Percentiles rank a stretch among this genome's conserved stretches.
Conservation (phyloP, 1,284 basidiomycete species). For the Hymenochaete sp. region DNA sequence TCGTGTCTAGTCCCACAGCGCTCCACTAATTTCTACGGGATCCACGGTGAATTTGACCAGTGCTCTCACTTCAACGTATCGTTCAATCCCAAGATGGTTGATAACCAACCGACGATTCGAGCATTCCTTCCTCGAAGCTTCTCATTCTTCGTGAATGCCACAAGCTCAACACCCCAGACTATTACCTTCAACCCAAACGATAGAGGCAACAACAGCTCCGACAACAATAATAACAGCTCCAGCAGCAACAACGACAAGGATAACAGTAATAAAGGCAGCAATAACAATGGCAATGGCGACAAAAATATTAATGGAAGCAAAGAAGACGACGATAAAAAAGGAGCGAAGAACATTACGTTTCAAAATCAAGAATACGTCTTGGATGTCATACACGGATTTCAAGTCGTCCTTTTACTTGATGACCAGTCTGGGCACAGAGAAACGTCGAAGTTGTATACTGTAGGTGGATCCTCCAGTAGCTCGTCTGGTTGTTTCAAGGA, state of each 20-base stretch:
- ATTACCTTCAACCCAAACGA: neutral
- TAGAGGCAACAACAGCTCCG: neutral
- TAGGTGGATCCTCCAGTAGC: conserved; percentile 13
- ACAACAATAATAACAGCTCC: neutral
- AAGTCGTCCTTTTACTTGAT: conserved; percentile 36
- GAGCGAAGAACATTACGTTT: conserved; percentile 3
- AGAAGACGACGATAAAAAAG: neutral
- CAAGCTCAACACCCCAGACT: conserved; percentile 20
- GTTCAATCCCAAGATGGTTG: conserved; percentile 32
- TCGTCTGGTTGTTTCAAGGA: conserved; percentile 14
- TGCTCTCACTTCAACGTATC: conserved; percentile 42
- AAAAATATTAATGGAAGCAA: neutral
- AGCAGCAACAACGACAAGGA: conserved; percentile 3
- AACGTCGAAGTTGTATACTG: conserved; percentile 22
- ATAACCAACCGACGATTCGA: conserved; percentile 34
- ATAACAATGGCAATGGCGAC: neutral
- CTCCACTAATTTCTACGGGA: conserved; percentile 6
- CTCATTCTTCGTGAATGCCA: conserved; percentile 33
- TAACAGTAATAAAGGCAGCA: neutral
- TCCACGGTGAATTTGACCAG: conserved; percentile 31
- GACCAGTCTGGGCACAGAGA: conserved; percentile 24
- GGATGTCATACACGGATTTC: conserved; percentile 30
- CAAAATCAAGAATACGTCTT: conserved; percentile 33
- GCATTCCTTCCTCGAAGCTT: conserved; percentile 36
- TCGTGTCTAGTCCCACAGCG: conserved; percentile 34